Percentiles rank a stretch among this genome's conserved stretches.
Evolutionary conservation across 2,329 filamentous ascomycete species (phyloP).

Genomic region (Didymella arachidicola): DNA sequence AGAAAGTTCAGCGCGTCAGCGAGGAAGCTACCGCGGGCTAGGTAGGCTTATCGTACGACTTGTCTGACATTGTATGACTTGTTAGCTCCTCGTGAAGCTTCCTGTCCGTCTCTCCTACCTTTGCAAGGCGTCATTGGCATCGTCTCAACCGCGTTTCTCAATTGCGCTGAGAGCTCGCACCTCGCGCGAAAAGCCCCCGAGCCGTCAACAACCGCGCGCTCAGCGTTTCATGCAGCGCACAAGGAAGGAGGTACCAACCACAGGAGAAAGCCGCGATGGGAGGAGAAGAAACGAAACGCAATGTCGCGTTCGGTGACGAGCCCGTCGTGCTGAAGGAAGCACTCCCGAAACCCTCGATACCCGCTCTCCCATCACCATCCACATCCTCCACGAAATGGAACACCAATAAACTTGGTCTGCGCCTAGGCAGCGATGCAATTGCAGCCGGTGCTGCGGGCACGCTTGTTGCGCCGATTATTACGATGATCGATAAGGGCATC

Average conservation of each 20-base stretch:
- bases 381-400: conserved; percentile 65
- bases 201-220: not conserved
- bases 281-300: conserved; percentile 22
- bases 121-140: not conserved
- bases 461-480: conserved; percentile 83
- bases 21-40: not conserved
- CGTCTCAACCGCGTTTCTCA: not conserved
- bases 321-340: conserved; percentile 8
- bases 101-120: not conserved
- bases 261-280: conserved; percentile 32
- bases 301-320: conserved; percentile 5
- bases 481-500: conserved; percentile 82
- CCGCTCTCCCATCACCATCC: not conserved
- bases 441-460: conserved; percentile 76
- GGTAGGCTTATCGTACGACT: conserved; percentile 11
- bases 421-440: conserved; percentile 72
- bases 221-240: not conserved
- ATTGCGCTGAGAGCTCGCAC: not conserved
- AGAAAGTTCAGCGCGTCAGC: conserved; percentile 17
- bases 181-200: not conserved
- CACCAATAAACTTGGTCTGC: conserved; percentile 72
- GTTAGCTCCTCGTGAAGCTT: conserved; percentile 1
- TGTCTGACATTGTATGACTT: not conserved
- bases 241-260: not conserved
- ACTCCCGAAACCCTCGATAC: not conserved